Percentiles rank a stretch among this genome's conserved stretches.
Evolutionary conservation across 2,329 filamentous ascomycete genomes (phyloP).

Genomic region (Penicillium glabrum): DNA sequence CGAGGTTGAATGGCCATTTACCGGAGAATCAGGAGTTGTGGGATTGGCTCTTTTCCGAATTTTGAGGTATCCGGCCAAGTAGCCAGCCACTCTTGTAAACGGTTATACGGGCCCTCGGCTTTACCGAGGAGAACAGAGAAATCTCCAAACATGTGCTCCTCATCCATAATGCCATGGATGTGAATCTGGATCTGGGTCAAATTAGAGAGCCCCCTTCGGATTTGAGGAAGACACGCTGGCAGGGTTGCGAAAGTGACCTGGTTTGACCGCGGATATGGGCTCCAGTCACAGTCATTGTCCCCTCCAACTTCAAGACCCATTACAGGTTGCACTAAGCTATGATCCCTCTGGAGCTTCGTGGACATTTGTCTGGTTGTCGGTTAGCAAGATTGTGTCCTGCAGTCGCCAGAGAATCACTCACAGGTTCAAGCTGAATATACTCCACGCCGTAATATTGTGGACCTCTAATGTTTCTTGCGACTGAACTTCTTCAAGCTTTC

Average conservation of each 20-base stretch:
- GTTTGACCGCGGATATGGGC: constrained; percentile 34
- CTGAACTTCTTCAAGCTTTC: constrained; percentile 6
- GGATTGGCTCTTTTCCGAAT: constrained; percentile 19
- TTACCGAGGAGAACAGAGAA: constrained; percentile 18
- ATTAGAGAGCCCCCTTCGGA: constrained; percentile 21
- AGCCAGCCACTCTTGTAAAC: constrained; percentile 24
- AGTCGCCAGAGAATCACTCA: constrained; percentile 10
- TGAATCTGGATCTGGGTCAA: constrained; percentile 24
- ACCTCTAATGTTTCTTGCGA: constrained; percentile 21
- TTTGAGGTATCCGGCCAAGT: constrained; percentile 18
- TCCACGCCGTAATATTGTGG: constrained; percentile 30
- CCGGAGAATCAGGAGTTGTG: constrained; percentile 31
- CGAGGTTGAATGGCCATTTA: constrained; percentile 16
- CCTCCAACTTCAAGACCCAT: constrained; percentile 13
- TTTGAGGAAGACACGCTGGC: constrained; percentile 27
- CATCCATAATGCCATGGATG: constrained; percentile 26
- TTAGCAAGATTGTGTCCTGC: constrained; percentile 6
- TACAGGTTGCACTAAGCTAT: constrained; percentile 21
- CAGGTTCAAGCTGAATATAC: constrained; percentile 32
- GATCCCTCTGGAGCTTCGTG: constrained; percentile 22
- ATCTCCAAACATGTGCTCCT: constrained; percentile 7
- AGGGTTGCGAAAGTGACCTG: constrained; percentile 25
- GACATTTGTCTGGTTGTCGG: constrained; percentile 28
- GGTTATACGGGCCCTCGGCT: constrained; percentile 18
- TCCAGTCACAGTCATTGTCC: constrained; percentile 27